Percentiles rank a stretch among this genome's conserved stretches.
phyloP scores from a whole-genome alignment of 2,329 filamentous ascomycete species.

The Zymoseptoria ardabiliae region DNA sequence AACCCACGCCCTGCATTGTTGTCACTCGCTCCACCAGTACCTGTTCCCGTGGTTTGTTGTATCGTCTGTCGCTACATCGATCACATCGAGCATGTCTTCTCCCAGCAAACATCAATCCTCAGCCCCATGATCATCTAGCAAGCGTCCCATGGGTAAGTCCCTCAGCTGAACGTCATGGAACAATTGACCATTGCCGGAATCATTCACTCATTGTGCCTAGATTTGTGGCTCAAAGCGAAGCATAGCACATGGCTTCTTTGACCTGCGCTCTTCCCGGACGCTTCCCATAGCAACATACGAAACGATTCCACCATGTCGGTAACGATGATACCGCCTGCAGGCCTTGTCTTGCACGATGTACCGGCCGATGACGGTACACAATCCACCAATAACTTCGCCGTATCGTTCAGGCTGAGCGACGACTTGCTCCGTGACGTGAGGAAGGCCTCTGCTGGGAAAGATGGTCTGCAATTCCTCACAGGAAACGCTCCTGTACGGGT shows the following conservation, averaged over 20 bases:
- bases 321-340: constrained; percentile 13
- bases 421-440: constrained; percentile 28
- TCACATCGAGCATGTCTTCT: not conserved
- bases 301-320: constrained; percentile 12
- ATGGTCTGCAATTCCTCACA: constrained; percentile 28
- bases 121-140: not conserved
- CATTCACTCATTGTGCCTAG: constrained; percentile 14
- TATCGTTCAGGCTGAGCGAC: constrained; percentile 27
- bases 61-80: not conserved
- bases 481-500: constrained; percentile 29
- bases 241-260: constrained; percentile 19
- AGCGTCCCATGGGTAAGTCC: not conserved
- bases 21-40: not conserved
- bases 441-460: constrained; percentile 22
- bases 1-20: not conserved
- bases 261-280: constrained; percentile 4
- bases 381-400: constrained; percentile 18
- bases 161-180: not conserved
- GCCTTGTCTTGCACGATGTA: constrained; percentile 24
- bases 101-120: not conserved
- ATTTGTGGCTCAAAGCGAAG: constrained; percentile 15
- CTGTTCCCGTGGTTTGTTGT: not conserved
- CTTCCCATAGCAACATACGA: constrained; percentile 2
- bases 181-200: not conserved
- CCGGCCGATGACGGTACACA: constrained; percentile 12